These are phyloP conservation scores for Elsinoe fawcettii DNA, from an alignment of 2,329 filamentous ascomycete genomes.

Conservation along the genomic window DNA sequence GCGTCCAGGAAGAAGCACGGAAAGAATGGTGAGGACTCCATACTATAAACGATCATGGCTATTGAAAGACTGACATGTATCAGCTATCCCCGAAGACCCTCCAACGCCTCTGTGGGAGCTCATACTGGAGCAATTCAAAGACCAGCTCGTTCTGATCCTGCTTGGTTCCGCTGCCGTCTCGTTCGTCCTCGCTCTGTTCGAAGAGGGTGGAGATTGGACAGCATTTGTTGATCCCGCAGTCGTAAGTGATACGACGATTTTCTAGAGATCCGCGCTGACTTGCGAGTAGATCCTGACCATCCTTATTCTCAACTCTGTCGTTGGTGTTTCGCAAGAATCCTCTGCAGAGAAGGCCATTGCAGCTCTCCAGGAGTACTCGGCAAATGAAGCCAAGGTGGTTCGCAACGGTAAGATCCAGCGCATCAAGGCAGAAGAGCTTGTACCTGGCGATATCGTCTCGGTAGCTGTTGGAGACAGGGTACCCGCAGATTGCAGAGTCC, in stretches of 20 bases:
- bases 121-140: conserved; percentile 97
- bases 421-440: conserved; percentile 92
- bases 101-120: conserved; percentile 95
- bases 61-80: conserved; percentile 19
- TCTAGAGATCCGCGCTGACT: neutral
- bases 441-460: conserved; percentile 86
- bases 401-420: conserved; percentile 73
- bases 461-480: conserved; percentile 87
- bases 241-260: conserved; percentile 50
- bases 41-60: neutral
- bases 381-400: conserved; percentile 91
- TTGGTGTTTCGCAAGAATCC: conserved; percentile 96
- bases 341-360: conserved; percentile 98
- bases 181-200: conserved; percentile 85
- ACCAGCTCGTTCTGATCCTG: conserved; percentile 92
- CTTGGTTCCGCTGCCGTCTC: conserved; percentile 88
- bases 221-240: conserved; percentile 95
- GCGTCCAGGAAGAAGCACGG: conserved; percentile 30
- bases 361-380: conserved; percentile 95
- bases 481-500: conserved; percentile 84
- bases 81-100: conserved; percentile 77
- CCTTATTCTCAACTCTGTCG: conserved; percentile 89
- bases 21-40: conserved; percentile 27
- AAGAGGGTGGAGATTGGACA: conserved; percentile 88
- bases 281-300: conserved; percentile 80